Base-by-base conservation (phyloP, 306 rosid genomes). In the Mucuna pruriens region DNA sequence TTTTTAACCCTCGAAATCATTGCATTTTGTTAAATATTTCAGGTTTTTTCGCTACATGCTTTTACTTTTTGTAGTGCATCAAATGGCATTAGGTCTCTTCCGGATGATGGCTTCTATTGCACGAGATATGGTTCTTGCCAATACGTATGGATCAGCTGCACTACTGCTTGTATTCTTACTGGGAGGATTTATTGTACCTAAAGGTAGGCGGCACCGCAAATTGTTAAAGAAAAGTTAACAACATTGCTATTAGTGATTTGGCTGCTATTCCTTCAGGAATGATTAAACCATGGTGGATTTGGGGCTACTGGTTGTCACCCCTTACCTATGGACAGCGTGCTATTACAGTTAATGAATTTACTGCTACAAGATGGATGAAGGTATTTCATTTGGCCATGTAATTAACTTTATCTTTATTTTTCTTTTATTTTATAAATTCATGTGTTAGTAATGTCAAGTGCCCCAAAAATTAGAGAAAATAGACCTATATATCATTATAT, bases 81-180 rank as follows among this genome's bases (percentile, higher is more conserved):
- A 94, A 88, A 94, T 94, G 98, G 97, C 94, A 71, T 57, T 94
- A 84, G 97, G 98, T 81, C 93, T 94, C 78, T 94, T 91, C 79
- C 91, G 98, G 79, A 62, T 84, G 88, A 91, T 94, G 94, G 98
- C 97, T 65, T 6, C 94, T 39, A 29, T 92, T 60, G 80, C 98
- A 17, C 79, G 97, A 52, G 98, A 94, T 76, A 94, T 90, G 94
- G 91, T 94, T 75, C 74, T 91, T 82, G 94, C 98, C 64, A 92
- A 91, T 84, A 94, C 97, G 25, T 94, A 91, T 77, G 98, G 94
- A 79, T 87, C 97, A 80, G 98, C 98, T 52, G 90, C 97, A 23
- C 54, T 94, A 6, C 75, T 94, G 40, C 0, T 86, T 84, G 62
- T 92, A 80, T 91, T 94, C 84, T 80, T 88, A 84, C 77, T 92